Evolutionary conservation across 768 basidiomycete species (phyloP), one percentile per base, ranked within the genome.

Genomic region (Russula lepida): DNA sequence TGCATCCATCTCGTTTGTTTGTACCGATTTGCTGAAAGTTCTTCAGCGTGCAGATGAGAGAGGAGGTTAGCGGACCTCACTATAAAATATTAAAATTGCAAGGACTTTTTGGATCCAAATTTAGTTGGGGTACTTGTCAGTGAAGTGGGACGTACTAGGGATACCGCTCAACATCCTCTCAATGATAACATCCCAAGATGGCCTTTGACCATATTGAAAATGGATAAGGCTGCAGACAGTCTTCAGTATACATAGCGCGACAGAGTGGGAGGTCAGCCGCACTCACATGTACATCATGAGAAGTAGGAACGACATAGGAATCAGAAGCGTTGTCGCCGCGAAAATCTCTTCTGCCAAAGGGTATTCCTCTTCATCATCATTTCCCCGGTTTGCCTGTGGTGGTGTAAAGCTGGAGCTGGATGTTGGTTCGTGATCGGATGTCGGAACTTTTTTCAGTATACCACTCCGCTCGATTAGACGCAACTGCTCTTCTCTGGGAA

Each of bases 281-380:
- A 75, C 88, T 68, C 69, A 93, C 91, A 92, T 88, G 69, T 91
- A 85, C 88, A 93, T 90, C 76, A 91, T 74, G 17, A 92, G 68
- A 41, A 92, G 76, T 53, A 92, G 74, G 69, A 85, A 92, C 3
- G 82, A 82, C 67, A 88, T 82, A 0, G 91, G 91, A 35, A 88
- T 84, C 58, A 91, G 80, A 56, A 86, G 73, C 21, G 87, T 71
- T 19, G 80, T 65, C 11, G 87, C 76, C 64, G 84, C 79, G 71
- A 91, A 84, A 41, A 91, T 77, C 74, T 92, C 89, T 62, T 88
- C 86, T 7, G 76, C 77, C 4, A 86, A 72, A 21, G 79, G 72
- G 9, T 74, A 61, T 28, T 72, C 66, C 41, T 75, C 78, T 43
- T 78, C 75, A 17, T 77, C 73, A 21, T 67, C 63, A 9, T 28